These are phyloP conservation scores for Nyctanthes arbortristis DNA, from an alignment of 257 asterid genomes.

Conservation along the genomic window DNA sequence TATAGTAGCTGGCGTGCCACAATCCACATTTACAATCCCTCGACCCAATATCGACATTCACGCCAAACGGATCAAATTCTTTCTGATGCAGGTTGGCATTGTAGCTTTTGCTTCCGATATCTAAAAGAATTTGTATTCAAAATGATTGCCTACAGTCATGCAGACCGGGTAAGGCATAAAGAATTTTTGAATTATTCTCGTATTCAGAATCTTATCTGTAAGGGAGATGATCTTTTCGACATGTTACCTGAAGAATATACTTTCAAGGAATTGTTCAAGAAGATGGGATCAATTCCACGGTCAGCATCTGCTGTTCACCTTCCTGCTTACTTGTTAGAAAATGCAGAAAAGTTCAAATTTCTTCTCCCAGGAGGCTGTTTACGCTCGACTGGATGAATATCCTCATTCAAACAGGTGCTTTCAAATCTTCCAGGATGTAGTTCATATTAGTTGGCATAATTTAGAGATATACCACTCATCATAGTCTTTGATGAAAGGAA, in stretches of 20 bases:
- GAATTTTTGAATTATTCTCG: conserved; percentile 58
- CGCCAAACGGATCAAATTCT: conserved; percentile 62
- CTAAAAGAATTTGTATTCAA: conserved; percentile 61
- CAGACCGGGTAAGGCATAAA: conserved; percentile 50
- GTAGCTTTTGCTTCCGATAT: conserved; percentile 78
- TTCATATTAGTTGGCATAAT: neutral
- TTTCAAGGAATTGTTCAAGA: conserved; percentile 73
- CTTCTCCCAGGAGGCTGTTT: conserved; percentile 91
- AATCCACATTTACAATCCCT: conserved; percentile 48
- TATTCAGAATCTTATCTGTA: conserved; percentile 71
- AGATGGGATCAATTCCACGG: conserved; percentile 81
- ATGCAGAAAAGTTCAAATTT: conserved; percentile 70
- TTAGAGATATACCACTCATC: neutral
- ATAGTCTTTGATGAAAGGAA: neutral
- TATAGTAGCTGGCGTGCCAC: too few relatives aligned
- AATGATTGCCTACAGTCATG: conserved; percentile 72
- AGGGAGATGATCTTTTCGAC: conserved; percentile 78
- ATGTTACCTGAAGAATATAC: conserved; percentile 95
- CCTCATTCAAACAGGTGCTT: neutral
- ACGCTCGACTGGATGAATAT: conserved; percentile 42
- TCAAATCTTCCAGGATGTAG: neutral
- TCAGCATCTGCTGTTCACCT: conserved; percentile 86
- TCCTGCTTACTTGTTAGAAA: conserved; percentile 71
- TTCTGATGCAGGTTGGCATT: conserved; percentile 96
- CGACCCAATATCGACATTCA: conserved; percentile 75